phyloP scores from a whole-genome alignment of 805 yeast genomes.

The Cyberlindnera mrakii region DNA sequence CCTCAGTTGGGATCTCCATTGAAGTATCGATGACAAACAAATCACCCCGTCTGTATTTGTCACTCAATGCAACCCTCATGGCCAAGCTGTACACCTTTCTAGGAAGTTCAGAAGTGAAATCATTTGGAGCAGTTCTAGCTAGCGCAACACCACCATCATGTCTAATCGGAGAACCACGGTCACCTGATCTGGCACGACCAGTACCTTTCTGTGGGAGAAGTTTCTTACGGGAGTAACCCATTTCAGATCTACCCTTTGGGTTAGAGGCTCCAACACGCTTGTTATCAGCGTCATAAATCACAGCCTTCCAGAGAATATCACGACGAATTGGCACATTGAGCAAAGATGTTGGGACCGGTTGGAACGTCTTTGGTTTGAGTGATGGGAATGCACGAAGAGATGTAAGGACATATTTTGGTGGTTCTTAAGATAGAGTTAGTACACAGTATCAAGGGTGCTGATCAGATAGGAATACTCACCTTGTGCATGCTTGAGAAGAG shows the following conservation, averaged over 20 bases:
- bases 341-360: constrained; percentile 70
- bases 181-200: constrained; percentile 95
- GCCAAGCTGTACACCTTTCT: constrained; percentile 69
- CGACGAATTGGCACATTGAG: constrained; percentile 76
- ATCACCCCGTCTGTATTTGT: constrained; percentile 70
- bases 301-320: constrained; percentile 92
- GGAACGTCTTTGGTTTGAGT: constrained; percentile 71
- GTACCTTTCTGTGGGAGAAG: constrained; percentile 87
- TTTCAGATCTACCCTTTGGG: constrained; percentile 82
- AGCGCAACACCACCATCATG: constrained; percentile 85
- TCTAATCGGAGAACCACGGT: constrained; percentile 89
- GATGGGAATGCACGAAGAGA: constrained; percentile 84
- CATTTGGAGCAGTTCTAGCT: constrained; percentile 87
- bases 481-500: constrained; percentile 11
- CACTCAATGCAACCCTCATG: constrained; percentile 74
- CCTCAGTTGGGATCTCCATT: constrained; percentile 31
- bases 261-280: constrained; percentile 85
- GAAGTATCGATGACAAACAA: constrained; percentile 56
- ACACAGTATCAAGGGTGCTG: background rate
- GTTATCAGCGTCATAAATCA: constrained; percentile 83
- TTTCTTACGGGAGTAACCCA: constrained; percentile 79
- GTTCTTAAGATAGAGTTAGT: constrained; percentile 26
- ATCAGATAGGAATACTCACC: constrained; percentile 8
- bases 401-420: constrained; percentile 70
- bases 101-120: constrained; percentile 76